Conservation (phyloP, 768 basidiomycete species). For the Fomitopsis pulvina region DNA sequence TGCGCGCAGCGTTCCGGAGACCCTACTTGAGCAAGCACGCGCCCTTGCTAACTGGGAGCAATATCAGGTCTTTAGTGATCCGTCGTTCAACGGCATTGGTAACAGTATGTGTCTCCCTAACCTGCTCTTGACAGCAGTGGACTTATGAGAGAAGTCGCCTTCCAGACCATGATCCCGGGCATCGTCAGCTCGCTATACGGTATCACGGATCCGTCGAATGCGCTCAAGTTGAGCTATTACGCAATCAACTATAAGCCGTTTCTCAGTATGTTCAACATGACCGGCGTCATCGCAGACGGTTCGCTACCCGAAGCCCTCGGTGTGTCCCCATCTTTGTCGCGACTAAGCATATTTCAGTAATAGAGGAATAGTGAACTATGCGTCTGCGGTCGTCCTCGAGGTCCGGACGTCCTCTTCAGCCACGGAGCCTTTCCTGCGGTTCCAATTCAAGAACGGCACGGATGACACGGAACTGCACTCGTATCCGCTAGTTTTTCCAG, state of each 20-base stretch:
- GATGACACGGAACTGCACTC: slow-evolving; percentile 37
- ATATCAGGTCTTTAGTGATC: slow-evolving; percentile 56
- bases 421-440: slow-evolving; percentile 46
- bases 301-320: slow-evolving; percentile 55
- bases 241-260: slow-evolving; percentile 75
- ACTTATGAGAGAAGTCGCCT: slow-evolving; percentile 44
- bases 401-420: slow-evolving; percentile 41
- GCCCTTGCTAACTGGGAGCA: slow-evolving; percentile 70
- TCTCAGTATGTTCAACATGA: slow-evolving; percentile 74
- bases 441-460: slow-evolving; percentile 70
- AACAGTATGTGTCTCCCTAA: slow-evolving; percentile 6
- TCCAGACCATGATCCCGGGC: slow-evolving; percentile 53
- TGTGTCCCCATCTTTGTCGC: too few relatives aligned
- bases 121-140: neutral
- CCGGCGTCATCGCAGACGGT: slow-evolving; percentile 42
- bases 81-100: slow-evolving; percentile 47
- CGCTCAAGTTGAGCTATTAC: slow-evolving; percentile 51
- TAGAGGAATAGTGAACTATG: slow-evolving; percentile 62
- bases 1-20: slow-evolving; percentile 35
- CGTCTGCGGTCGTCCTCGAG: slow-evolving; percentile 52
- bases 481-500: slow-evolving; percentile 38
- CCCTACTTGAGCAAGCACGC: slow-evolving; percentile 49
- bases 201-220: slow-evolving; percentile 44
- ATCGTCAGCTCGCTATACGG: slow-evolving; percentile 46
- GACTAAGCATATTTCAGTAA: too few relatives aligned